A percentile compares a stretch with the other conserved stretches of the same genome.
These are phyloP conservation scores for Striga asiatica DNA, from an alignment of 257 asterid species.

Conservation along the genomic window DNA sequence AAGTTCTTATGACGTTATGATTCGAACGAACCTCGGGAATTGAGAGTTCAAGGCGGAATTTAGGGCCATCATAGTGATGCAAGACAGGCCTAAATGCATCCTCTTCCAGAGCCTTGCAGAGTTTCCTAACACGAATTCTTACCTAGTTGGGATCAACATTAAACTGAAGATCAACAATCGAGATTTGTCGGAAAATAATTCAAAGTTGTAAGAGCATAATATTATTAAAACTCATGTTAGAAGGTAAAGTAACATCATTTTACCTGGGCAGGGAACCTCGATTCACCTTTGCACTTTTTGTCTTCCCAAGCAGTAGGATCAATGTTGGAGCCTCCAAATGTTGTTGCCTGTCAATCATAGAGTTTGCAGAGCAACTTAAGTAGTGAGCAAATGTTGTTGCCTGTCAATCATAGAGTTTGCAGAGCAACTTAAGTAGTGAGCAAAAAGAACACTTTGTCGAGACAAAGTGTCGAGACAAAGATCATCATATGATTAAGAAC, in stretches of 20 bases:
- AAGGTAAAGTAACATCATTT: slow-evolving; percentile 1
- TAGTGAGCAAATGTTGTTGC: background rate
- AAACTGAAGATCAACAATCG: slow-evolving; percentile 8
- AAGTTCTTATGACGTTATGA: background rate
- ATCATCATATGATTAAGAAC: background rate
- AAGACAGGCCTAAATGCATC: slow-evolving; percentile 92
- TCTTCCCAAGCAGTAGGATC: slow-evolving; percentile 99
- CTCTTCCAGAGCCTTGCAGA: slow-evolving; percentile 84
- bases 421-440: background rate
- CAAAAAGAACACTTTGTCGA: background rate
- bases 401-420: background rate
- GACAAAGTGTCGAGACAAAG: background rate
- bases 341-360: slow-evolving; percentile 40
- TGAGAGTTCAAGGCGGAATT: slow-evolving; percentile 93
- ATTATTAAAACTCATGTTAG: background rate
- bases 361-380: background rate
- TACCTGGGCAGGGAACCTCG: slow-evolving; percentile 99
- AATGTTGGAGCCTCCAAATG: slow-evolving; percentile 91
- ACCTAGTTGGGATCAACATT: slow-evolving; percentile 35
- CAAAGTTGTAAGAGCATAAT: background rate
- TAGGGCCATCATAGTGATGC: slow-evolving; percentile 97
- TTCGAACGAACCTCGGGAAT: slow-evolving; percentile 69
- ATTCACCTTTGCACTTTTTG: slow-evolving; percentile 93
- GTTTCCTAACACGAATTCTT: slow-evolving; percentile 61
- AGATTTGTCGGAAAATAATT: background rate